Conservation (phyloP, 2,329 filamentous ascomycete genomes). For the Achaetomium macrosporum region DNA sequence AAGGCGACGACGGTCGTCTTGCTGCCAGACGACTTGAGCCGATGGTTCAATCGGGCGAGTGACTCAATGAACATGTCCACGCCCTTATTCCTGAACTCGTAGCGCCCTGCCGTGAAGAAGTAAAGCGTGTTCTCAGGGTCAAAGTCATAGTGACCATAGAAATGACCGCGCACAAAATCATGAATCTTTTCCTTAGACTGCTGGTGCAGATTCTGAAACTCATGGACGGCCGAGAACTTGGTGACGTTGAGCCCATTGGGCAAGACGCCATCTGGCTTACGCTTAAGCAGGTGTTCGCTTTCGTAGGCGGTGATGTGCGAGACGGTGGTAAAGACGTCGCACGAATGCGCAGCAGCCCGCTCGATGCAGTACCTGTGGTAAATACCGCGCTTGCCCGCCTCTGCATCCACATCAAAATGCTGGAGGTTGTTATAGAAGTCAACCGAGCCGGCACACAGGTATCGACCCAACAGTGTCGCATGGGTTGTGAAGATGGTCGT, state of each 20-base stretch:
- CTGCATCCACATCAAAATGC: conserved; percentile 91
- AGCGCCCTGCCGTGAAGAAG: conserved; percentile 93
- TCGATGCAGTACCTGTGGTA: conserved; percentile 99
- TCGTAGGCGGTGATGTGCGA: conserved; percentile 98
- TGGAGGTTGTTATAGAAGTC: conserved; percentile 99
- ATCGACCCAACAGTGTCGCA: conserved; percentile 88
- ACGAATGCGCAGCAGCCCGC: conserved; percentile 81
- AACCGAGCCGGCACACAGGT: conserved; percentile 93
- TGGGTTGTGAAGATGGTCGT: conserved; percentile 99
- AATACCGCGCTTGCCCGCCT: conserved; percentile 95
- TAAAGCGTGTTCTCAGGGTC: conserved; percentile 95
- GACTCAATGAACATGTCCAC: conserved; percentile 99
- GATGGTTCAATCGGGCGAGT: conserved; percentile 87
- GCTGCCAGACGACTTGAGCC: conserved; percentile 75
- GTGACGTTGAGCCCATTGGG: conserved; percentile 97
- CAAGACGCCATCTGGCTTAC: conserved; percentile 92
- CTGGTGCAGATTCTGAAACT: conserved; percentile 97
- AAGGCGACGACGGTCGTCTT: conserved; percentile 96
- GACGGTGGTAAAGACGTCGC: conserved; percentile 97
- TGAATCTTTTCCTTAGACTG: conserved; percentile 97
- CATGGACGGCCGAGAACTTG: conserved; percentile 96
- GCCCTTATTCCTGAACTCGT: conserved; percentile 97
- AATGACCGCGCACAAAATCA: conserved; percentile 95
- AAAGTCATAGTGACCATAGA: conserved; percentile 97
- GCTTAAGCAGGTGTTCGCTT: conserved; percentile 93